Percentiles rank a stretch among this genome's conserved stretches.
Evolutionary conservation across 345 rosid species (phyloP).

Genomic region (Gossypium sturtianum): DNA sequence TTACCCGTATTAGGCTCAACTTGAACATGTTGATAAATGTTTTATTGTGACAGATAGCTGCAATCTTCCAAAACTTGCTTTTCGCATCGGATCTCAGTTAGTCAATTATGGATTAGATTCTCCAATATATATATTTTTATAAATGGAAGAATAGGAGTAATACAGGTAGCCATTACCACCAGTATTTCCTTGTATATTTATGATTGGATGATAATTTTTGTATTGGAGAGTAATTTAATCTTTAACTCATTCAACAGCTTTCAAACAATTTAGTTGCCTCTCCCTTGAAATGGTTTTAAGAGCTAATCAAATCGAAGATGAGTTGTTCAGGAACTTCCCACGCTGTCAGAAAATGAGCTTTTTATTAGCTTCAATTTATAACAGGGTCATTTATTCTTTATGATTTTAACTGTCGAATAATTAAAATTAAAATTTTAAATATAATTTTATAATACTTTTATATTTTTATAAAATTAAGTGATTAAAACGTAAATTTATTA

Average conservation of each 20-base stretch:
- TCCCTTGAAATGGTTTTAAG: too few relatives aligned
- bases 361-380: too few relatives aligned
- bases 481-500: too few relatives aligned
- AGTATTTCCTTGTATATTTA: background rate
- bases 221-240: background rate
- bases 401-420: too few relatives aligned
- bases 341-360: too few relatives aligned
- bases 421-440: too few relatives aligned
- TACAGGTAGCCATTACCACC: background rate
- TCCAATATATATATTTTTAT: background rate
- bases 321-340: too few relatives aligned
- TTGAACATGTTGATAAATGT: background rate
- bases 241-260: background rate
- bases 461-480: too few relatives aligned
- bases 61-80: slow-evolving; percentile 2
- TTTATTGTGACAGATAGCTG: background rate
- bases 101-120: background rate
- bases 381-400: too few relatives aligned
- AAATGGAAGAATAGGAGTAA: background rate
- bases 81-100: background rate
- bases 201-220: background rate
- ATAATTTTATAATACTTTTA: too few relatives aligned
- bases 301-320: too few relatives aligned
- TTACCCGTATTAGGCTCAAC: background rate
- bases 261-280: background rate